phyloP scores from a whole-genome alignment of 768 basidiomycete genomes.

The Hortiboletus campestris region DNA sequence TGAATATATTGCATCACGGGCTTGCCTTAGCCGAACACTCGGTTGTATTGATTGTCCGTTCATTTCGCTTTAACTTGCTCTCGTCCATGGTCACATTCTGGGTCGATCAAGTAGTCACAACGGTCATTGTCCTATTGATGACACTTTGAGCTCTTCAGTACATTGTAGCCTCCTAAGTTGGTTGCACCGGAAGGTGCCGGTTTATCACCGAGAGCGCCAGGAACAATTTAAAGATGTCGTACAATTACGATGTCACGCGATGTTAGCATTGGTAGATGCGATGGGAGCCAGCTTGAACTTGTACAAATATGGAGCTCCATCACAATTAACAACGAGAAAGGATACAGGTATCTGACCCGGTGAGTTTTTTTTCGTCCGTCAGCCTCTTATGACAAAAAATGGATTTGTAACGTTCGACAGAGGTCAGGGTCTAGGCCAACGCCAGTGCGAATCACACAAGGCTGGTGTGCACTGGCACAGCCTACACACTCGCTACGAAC shows the following conservation, averaged over 20 bases:
- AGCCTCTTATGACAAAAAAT: conserved; percentile 8
- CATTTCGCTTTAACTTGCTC: background rate
- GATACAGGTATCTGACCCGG: conserved; percentile 19
- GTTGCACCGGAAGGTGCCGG: background rate
- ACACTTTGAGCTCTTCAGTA: background rate
- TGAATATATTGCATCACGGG: conserved; percentile 28
- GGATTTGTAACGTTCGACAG: conserved; percentile 5
- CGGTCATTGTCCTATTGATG: background rate
- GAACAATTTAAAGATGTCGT: conserved; percentile 17
- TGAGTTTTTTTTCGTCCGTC: conserved; percentile 11
- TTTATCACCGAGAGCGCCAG: conserved; percentile 11
- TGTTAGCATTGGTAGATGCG: no score
- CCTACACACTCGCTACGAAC: background rate
- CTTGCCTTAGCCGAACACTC: conserved; percentile 14
- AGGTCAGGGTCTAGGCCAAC: conserved; percentile 12
- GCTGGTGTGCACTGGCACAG: conserved; percentile 8
- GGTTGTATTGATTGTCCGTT: conserved; percentile 1
- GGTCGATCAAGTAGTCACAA: conserved; percentile 2
- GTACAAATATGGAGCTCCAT: conserved; percentile 29
- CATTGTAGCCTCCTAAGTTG: background rate
- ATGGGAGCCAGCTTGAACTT: conserved; percentile 21
- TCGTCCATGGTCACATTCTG: conserved; percentile 1
- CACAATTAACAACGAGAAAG: conserved; percentile 33
- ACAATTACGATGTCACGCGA: no score
- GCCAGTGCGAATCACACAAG: conserved; percentile 11